phyloP scores from a whole-genome alignment of 805 yeast genomes.

The Ogataea henricii region DNA sequence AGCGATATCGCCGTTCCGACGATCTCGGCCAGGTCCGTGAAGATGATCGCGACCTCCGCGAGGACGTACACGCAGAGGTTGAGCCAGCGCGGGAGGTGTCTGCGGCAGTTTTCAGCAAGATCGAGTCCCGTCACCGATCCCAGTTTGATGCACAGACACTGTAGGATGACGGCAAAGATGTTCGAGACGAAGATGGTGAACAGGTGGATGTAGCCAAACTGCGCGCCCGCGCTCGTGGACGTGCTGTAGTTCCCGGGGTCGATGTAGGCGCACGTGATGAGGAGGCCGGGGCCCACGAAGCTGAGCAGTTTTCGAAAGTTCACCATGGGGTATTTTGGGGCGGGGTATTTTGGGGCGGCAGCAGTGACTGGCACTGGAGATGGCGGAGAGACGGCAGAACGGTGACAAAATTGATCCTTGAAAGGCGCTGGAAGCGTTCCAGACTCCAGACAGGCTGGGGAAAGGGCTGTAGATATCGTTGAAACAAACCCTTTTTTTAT shows the following conservation, averaged over 20 bases:
- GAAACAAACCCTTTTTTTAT: no score
- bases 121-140: slow-evolving; percentile 92
- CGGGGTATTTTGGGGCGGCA: no score
- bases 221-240: slow-evolving; percentile 86
- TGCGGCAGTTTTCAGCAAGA: slow-evolving; percentile 80
- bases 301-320: slow-evolving; percentile 50
- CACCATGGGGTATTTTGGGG: slow-evolving; percentile 11
- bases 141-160: slow-evolving; percentile 77
- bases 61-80: slow-evolving; percentile 63
- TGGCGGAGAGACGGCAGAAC: no score
- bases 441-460: neutral
- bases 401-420: no score
- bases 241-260: slow-evolving; percentile 95
- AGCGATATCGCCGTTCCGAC: slow-evolving; percentile 90
- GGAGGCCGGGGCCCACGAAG: slow-evolving; percentile 85
- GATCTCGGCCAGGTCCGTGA: slow-evolving; percentile 92
- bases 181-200: slow-evolving; percentile 78
- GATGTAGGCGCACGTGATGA: slow-evolving; percentile 88
- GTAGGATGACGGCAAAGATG: slow-evolving; percentile 79
- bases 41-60: slow-evolving; percentile 86
- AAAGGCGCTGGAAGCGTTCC: no score
- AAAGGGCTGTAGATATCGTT: no score
- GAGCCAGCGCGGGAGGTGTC: slow-evolving; percentile 66
- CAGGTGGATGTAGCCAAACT: slow-evolving; percentile 69
- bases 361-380: no score